These are phyloP conservation scores for Kodamaea nitidulidarum DNA, from an alignment of 805 yeast genomes.

Conservation along the genomic window DNA sequence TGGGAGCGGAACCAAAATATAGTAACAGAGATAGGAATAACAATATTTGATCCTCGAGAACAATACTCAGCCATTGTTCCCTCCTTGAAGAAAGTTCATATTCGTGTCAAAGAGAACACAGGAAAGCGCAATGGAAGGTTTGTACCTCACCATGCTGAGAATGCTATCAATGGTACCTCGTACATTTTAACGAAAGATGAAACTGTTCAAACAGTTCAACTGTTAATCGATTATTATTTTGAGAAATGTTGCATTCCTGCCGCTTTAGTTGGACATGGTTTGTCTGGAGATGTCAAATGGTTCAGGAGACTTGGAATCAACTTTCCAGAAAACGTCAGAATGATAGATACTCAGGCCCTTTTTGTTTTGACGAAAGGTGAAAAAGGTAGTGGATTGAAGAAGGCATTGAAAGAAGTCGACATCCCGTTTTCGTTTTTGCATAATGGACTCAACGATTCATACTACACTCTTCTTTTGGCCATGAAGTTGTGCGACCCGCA, in stretches of 20 bases:
- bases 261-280: conserved; percentile 57
- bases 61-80: conserved; percentile 40
- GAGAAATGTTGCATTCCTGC: conserved; percentile 16
- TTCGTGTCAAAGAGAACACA: conserved; percentile 43
- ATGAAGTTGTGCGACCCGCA: conserved; percentile 44
- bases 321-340: conserved; percentile 32
- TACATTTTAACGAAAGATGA: conserved; percentile 35
- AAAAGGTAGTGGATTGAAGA: conserved; percentile 43
- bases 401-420: conserved; percentile 40
- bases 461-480: conserved; percentile 53
- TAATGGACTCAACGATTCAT: conserved; percentile 71
- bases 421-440: conserved; percentile 60
- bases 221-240: conserved; percentile 43
- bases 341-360: conserved; percentile 48
- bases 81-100: conserved; percentile 34
- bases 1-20: conserved; percentile 40
- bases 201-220: conserved; percentile 37
- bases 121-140: conserved; percentile 46
- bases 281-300: conserved; percentile 53
- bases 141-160: conserved; percentile 51
- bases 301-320: conserved; percentile 42
- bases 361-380: conserved; percentile 39
- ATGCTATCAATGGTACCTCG: conserved; percentile 50
- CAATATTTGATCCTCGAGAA: conserved; percentile 52
- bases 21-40: conserved; percentile 56